Evolutionary conservation across 306 rosid genomes (phyloP).

Genomic region (Sesbania bispinosa): DNA sequence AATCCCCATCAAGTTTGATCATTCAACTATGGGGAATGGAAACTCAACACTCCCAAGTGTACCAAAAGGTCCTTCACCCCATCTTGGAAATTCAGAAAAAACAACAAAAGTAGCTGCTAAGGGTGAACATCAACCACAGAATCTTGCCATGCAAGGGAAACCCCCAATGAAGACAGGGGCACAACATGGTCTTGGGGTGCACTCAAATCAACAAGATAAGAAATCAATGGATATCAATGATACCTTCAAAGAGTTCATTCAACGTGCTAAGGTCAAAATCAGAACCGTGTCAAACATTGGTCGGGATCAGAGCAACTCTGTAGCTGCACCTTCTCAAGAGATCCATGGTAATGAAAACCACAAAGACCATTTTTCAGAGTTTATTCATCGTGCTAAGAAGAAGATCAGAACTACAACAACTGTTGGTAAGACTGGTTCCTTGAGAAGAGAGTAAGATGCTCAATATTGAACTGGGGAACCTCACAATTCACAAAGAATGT

Average conservation of each 20-base stretch:
- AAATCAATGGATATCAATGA: constrained; percentile 33
- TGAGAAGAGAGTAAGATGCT: constrained; percentile 33
- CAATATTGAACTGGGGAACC: not conserved
- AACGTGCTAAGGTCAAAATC: constrained; percentile 26
- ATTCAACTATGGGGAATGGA: constrained; percentile 19
- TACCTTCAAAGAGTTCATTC: constrained; percentile 38
- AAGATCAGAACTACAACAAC: constrained; percentile 44
- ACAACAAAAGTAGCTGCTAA: constrained; percentile 5
- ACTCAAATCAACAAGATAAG: not conserved
- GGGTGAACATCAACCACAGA: not conserved
- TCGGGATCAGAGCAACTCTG: constrained; percentile 20
- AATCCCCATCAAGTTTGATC: constrained; percentile 31
- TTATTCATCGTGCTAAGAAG: constrained; percentile 36
- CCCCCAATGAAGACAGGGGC: not conserved
- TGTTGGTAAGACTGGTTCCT: constrained; percentile 27
- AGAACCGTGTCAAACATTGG: constrained; percentile 33
- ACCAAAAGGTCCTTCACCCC: constrained; percentile 2
- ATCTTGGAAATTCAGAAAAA: constrained; percentile 11
- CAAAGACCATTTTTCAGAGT: constrained; percentile 44
- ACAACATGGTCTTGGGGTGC: not conserved
- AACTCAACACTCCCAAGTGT: not conserved
- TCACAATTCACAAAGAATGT: not conserved
- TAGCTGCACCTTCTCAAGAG: constrained; percentile 14
- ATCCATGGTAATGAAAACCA: constrained; percentile 15
- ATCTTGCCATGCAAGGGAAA: constrained; percentile 9